Percentiles rank a stretch among this genome's conserved stretches.
Evolutionary conservation across 805 yeast genomes (phyloP).

Genomic region (Monosporozyma yasuniensis): DNA sequence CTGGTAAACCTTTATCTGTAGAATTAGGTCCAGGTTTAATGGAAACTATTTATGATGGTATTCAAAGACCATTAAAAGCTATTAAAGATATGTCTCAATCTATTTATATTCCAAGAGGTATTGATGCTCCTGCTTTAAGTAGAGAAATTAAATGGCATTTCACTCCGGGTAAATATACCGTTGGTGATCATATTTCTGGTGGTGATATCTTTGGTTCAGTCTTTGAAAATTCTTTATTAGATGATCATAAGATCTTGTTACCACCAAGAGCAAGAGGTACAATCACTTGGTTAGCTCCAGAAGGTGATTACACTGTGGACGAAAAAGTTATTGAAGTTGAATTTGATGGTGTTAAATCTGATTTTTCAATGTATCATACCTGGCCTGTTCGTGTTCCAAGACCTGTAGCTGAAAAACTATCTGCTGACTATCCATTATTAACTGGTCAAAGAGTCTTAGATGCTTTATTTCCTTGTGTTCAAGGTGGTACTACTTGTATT

Average conservation of each 20-base stretch:
- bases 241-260: constrained; percentile 86
- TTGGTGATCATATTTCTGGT: constrained; percentile 96
- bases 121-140: constrained; percentile 89
- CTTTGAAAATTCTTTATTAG: constrained; percentile 85
- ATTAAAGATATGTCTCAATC: constrained; percentile 82
- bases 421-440: constrained; percentile 90
- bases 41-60: constrained; percentile 99
- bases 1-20: constrained; percentile 98
- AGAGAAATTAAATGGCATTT: constrained; percentile 80
- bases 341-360: constrained; percentile 75
- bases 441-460: constrained; percentile 99
- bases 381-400: constrained; percentile 99
- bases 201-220: constrained; percentile 95
- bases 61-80: constrained; percentile 95
- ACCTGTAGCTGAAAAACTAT: constrained; percentile 88
- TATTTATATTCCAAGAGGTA: constrained; percentile 97
- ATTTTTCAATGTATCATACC: constrained; percentile 91
- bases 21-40: constrained; percentile 98
- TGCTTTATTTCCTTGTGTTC: constrained; percentile 96
- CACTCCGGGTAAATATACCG: constrained; percentile 61
- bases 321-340: constrained; percentile 89
- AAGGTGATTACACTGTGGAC: constrained; percentile 87
- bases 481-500: constrained; percentile 99
- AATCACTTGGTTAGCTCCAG: constrained; percentile 75
- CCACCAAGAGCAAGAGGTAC: constrained; percentile 99